These are phyloP conservation scores for Heliocybe sulcata DNA, from an alignment of 1,284 basidiomycete species.

Conservation along the genomic window DNA sequence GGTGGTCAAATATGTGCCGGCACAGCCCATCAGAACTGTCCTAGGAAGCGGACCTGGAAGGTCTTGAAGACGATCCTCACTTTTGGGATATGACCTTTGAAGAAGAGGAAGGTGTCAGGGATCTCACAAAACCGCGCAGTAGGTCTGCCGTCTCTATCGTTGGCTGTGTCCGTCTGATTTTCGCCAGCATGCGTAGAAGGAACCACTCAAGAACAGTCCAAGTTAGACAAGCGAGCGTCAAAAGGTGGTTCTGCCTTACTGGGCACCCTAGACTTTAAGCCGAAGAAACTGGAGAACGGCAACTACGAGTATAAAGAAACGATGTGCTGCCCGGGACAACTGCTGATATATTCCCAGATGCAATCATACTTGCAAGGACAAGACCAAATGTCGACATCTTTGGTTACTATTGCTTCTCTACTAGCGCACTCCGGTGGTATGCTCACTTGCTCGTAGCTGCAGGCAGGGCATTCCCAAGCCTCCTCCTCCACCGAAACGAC, in stretches of 20 bases:
- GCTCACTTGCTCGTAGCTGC: conserved; percentile 39
- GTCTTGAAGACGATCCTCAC: conserved; percentile 55
- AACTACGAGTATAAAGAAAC: conserved; percentile 39
- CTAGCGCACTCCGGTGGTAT: conserved; percentile 3
- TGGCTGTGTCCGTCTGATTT: neutral
- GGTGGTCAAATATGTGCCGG: conserved; percentile 7
- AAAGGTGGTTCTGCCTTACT: conserved; percentile 17
- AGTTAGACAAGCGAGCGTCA: conserved; percentile 3
- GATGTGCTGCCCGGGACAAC: neutral
- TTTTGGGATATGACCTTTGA: conserved; percentile 50
- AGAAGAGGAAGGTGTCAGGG: conserved; percentile 29
- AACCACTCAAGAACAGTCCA: too few relatives aligned
- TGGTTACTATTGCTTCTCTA: conserved; percentile 37
- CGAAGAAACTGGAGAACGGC: conserved; percentile 33
- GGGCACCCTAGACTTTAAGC: conserved; percentile 26
- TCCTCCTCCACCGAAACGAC: conserved; percentile 33
- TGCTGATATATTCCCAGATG: conserved; percentile 38
- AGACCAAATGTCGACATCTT: conserved; percentile 62
- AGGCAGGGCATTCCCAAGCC: conserved; percentile 58
- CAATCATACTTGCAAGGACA: conserved; percentile 76
- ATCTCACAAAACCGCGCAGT: conserved; percentile 23
- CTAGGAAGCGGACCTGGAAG: conserved; percentile 57
- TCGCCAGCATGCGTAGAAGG: neutral
- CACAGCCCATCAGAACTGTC: conserved; percentile 4
- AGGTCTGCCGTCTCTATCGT: neutral